These are phyloP conservation scores for Hymenoscyphus scutula DNA, from an alignment of 2,329 filamentous ascomycete genomes.

Conservation along the genomic window DNA sequence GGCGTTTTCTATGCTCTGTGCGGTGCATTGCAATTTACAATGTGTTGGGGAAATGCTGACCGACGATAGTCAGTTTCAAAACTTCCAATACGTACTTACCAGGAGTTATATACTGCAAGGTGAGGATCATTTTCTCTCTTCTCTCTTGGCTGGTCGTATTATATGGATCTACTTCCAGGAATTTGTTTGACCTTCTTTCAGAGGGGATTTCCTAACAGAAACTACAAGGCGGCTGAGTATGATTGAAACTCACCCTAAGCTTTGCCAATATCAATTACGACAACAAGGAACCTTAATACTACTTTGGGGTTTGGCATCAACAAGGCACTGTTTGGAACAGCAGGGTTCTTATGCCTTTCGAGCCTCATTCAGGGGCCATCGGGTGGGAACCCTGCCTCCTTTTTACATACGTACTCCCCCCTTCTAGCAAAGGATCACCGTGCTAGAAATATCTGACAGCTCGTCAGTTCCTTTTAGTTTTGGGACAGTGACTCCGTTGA, in stretches of 20 bases:
- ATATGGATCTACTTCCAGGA: background rate
- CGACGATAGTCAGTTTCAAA: background rate
- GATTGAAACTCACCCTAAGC: background rate
- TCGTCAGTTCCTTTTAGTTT: background rate
- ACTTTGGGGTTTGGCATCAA: background rate
- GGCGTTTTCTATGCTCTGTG: conserved; percentile 1
- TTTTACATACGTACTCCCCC: too few relatives aligned
- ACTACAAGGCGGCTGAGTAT: too few relatives aligned
- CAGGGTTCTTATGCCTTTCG: background rate
- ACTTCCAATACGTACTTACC: background rate
- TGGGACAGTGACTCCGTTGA: too few relatives aligned
- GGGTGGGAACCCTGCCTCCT: too few relatives aligned
- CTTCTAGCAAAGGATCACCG: background rate
- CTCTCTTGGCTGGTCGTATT: background rate
- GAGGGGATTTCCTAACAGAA: background rate
- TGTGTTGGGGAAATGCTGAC: background rate
- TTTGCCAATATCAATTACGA: background rate
- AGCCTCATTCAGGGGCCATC: background rate
- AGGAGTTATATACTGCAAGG: background rate
- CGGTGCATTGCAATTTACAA: background rate
- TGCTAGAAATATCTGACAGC: background rate
- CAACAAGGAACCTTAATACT: background rate
- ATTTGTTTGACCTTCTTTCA: background rate
- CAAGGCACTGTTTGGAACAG: background rate
- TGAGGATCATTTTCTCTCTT: background rate